Percentiles rank a stretch among this genome's conserved stretches.
These are phyloP conservation scores for Tetrahymena malaccensis DNA, from an alignment of 73 alveolate species.

Conservation along the genomic window DNA sequence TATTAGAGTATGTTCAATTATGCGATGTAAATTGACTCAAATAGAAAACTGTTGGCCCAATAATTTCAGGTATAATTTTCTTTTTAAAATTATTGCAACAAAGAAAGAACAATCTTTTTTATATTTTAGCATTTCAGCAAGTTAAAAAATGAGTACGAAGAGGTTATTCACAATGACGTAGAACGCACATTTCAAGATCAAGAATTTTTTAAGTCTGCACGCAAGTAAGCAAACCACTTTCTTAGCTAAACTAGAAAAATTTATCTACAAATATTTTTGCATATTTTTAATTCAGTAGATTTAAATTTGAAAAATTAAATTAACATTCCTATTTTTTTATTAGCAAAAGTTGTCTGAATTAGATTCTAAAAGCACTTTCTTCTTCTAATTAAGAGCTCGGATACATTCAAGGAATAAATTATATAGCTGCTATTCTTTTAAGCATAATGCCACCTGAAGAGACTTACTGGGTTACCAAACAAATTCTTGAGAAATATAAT, in stretches of 20 bases:
- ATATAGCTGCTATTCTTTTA: neutral
- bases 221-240: neutral
- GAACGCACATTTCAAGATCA: neutral
- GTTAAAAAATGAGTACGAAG: neutral
- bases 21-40: neutral
- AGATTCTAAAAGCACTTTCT: neutral
- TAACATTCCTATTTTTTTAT: no score
- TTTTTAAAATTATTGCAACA: neutral
- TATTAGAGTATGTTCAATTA: neutral
- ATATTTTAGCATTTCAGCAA: neutral
- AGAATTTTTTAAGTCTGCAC: neutral
- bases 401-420: neutral
- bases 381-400: neutral
- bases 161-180: neutral
- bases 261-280: neutral
- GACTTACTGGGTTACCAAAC: neutral
- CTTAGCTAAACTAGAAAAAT: no score
- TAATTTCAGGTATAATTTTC: neutral
- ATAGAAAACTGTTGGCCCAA: neutral
- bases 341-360: neutral
- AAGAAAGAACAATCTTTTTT: neutral
- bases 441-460: neutral
- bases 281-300: neutral
- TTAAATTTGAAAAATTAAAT: no score
- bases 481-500: neutral